These are phyloP conservation scores for Colletotrichum scovillei DNA, from an alignment of 2,329 filamentous ascomycete species.

Conservation along the genomic window DNA sequence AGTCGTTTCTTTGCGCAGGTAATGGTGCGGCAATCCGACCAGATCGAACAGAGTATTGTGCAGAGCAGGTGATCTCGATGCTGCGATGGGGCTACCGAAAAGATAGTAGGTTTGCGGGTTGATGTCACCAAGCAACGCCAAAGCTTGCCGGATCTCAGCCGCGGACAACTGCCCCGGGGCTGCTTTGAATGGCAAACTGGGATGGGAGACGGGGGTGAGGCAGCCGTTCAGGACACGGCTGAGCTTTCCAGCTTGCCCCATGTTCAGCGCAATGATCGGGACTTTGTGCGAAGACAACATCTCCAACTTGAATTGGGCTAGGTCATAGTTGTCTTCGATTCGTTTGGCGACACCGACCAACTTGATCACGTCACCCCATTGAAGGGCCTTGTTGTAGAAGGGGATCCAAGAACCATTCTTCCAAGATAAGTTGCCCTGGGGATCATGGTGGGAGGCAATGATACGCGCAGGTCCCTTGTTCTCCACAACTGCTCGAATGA, in stretches of 20 bases:
- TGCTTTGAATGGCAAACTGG: conserved; percentile 88
- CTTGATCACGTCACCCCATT: conserved; percentile 94
- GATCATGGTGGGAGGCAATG: conserved; percentile 96
- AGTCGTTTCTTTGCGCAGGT: conserved; percentile 80
- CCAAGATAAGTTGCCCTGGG: conserved; percentile 83
- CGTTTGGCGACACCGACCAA: conserved; percentile 83
- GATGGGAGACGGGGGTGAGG: conserved; percentile 94
- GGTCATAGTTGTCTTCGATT: conserved; percentile 87
- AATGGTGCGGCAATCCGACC: conserved; percentile 86
- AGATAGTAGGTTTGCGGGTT: conserved; percentile 82
- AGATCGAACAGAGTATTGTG: conserved; percentile 87
- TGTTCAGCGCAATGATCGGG: conserved; percentile 96
- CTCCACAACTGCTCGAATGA: conserved; percentile 76
- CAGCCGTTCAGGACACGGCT: conserved; percentile 92
- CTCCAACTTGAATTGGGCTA: conserved; percentile 83
- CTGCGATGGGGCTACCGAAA: conserved; percentile 86
- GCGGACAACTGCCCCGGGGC: conserved; percentile 95
- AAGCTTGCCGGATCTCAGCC: conserved; percentile 83
- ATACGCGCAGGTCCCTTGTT: conserved; percentile 80
- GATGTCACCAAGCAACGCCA: conserved; percentile 84
- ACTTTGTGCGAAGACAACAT: conserved; percentile 78
- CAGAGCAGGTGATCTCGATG: conserved; percentile 86
- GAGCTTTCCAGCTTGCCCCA: conserved; percentile 88
- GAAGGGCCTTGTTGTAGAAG: conserved; percentile 88
- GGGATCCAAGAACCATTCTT: conserved; percentile 91